Conservation (phyloP, 1,139 yeast species). For the Pichia sp. region DNA sequence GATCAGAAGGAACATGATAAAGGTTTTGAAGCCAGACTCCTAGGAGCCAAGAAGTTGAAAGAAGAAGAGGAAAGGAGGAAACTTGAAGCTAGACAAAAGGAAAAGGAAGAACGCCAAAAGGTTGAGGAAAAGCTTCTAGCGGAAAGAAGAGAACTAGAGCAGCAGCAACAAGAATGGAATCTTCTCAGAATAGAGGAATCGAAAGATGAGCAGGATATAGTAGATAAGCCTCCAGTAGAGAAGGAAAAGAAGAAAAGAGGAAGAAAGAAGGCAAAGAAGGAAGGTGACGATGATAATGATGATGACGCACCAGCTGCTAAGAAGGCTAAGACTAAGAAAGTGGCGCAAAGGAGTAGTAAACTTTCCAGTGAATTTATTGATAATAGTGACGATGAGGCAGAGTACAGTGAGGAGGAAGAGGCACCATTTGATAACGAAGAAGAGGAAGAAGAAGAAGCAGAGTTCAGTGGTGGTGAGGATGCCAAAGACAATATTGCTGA, state of each 20-base stretch:
- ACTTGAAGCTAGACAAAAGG: conserved; percentile 39
- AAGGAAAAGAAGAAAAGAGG: conserved; percentile 25
- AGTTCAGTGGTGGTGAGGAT: conserved; percentile 18
- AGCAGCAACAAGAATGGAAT: conserved; percentile 81
- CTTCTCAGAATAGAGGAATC: conserved; percentile 48
- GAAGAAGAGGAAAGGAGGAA: conserved; percentile 49
- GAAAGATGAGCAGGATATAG: conserved; percentile 30
- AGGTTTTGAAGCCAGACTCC: conserved; percentile 56
- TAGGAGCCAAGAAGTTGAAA: conserved; percentile 65
- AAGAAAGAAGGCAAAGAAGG: conserved; percentile 23
- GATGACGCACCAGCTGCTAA: conserved; percentile 11
- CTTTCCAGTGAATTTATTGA: conserved; percentile 31
- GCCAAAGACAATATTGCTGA: conserved; percentile 24
- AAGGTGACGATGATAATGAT: conserved; percentile 16
- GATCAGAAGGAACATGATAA: conserved; percentile 70
- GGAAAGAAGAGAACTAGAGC: conserved; percentile 69
- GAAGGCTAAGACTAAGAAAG: conserved; percentile 16
- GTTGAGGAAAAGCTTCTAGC: conserved; percentile 52
- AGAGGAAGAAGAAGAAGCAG: conserved; percentile 21
- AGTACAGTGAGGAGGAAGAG: conserved; percentile 21
- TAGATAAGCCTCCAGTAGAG: conserved; percentile 27
- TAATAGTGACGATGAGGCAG: conserved; percentile 36
- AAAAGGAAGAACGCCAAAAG: conserved; percentile 40
- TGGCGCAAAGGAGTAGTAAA: conserved; percentile 21
- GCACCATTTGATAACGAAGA: conserved; percentile 9